A percentile compares a stretch with the other conserved stretches of the same genome.
Evolutionary conservation across 2,329 filamentous ascomycete species (phyloP).

Genomic region (Ceratocystis ficicola): DNA sequence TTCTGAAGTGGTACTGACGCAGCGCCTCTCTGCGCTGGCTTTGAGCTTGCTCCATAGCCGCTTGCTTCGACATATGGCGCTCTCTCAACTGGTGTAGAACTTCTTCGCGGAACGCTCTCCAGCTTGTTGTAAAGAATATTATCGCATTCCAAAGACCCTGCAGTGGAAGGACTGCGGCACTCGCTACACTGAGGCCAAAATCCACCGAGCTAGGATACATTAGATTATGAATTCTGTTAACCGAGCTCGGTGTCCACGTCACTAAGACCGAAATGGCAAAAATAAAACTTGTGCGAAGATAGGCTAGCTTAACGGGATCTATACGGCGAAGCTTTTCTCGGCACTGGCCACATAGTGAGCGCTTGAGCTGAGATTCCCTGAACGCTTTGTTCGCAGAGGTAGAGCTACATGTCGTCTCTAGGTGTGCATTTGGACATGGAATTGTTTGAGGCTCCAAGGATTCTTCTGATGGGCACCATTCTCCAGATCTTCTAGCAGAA

Average conservation of each 20-base stretch:
- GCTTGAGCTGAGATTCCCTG: conserved; percentile 22
- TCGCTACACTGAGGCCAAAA: conserved; percentile 56
- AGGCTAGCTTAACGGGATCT: conserved; percentile 49
- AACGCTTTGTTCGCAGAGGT: conserved; percentile 19
- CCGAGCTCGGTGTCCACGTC: conserved; percentile 54
- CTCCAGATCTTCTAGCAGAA: not conserved
- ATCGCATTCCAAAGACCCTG: conserved; percentile 73
- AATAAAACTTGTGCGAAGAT: conserved; percentile 48
- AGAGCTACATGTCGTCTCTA: conserved; percentile 27
- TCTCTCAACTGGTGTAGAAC: not conserved
- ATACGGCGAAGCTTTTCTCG: conserved; percentile 31
- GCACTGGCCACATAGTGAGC: conserved; percentile 25
- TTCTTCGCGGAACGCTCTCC: conserved; percentile 30
- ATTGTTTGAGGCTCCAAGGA: conserved; percentile 16
- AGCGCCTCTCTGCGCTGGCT: not conserved
- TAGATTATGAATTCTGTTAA: conserved; percentile 63
- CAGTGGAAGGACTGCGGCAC: conserved; percentile 59
- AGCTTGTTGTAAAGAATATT: conserved; percentile 61
- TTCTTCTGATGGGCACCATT: conserved; percentile 16
- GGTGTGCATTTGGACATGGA: conserved; percentile 20
- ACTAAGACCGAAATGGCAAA: conserved; percentile 49
- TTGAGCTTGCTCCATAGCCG: not conserved
- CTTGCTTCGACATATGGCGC: not conserved
- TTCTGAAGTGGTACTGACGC: not conserved
- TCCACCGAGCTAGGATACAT: conserved; percentile 40